These are phyloP conservation scores for Anthracocystis walkeri DNA, from an alignment of 1,284 basidiomycete genomes.

Conservation along the genomic window DNA sequence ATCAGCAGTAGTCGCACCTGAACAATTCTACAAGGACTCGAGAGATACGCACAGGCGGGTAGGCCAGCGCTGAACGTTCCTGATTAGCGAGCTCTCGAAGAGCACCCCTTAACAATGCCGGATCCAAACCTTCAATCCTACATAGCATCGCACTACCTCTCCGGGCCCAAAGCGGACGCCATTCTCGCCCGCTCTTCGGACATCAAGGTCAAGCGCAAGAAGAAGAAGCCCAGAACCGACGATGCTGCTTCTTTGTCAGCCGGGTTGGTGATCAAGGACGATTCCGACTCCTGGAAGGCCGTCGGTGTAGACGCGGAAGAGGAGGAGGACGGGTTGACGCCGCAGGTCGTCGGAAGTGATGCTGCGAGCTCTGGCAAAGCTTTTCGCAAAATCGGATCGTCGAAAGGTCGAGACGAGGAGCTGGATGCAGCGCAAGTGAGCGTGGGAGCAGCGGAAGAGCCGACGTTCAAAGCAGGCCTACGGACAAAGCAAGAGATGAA, in stretches of 20 bases:
- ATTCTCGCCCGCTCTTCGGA: slow-evolving; percentile 79
- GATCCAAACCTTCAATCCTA: slow-evolving; percentile 72
- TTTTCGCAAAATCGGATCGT: slow-evolving; percentile 37
- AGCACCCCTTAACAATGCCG: too few species aligned
- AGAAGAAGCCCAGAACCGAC: slow-evolving; percentile 74
- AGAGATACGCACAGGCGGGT: too few species aligned
- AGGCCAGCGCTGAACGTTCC: background rate
- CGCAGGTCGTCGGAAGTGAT: slow-evolving; percentile 32
- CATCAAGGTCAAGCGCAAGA: slow-evolving; percentile 76
- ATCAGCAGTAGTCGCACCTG: too few species aligned
- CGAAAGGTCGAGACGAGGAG: background rate
- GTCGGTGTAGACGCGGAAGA: slow-evolving; percentile 32
- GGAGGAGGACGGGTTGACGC: slow-evolving; percentile 44
- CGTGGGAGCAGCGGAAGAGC: background rate
- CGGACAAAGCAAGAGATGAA: slow-evolving; percentile 55
- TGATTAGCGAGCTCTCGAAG: too few species aligned
- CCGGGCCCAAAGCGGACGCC: slow-evolving; percentile 94
- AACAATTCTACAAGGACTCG: too few species aligned
- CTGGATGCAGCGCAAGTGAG: background rate
- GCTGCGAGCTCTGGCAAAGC: slow-evolving; percentile 8
- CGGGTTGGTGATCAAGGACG: slow-evolving; percentile 59
- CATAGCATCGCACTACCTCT: slow-evolving; percentile 82
- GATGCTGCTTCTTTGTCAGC: slow-evolving; percentile 3
- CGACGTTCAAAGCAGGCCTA: slow-evolving; percentile 44
- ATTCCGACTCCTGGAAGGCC: slow-evolving; percentile 50